A percentile compares a stretch with the other conserved stretches of the same genome.
Evolutionary conservation across 805 yeast genomes (phyloP).

Genomic region (Nakazawaea peltata): DNA sequence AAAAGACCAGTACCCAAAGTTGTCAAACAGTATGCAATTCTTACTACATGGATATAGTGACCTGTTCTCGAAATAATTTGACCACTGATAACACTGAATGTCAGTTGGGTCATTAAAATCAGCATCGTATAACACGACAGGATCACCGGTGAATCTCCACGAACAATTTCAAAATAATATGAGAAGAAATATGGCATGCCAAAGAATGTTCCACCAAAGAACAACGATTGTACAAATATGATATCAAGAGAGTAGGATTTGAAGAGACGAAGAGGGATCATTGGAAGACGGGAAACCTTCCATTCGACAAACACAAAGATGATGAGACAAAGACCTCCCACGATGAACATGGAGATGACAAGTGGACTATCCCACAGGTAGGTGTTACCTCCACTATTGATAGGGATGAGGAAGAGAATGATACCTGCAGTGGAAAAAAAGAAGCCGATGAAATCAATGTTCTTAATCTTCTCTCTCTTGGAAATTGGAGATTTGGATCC

Average conservation of each 20-base stretch:
- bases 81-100: constrained; percentile 36
- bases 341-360: constrained; percentile 28
- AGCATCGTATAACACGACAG: constrained; percentile 36
- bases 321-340: constrained; percentile 34
- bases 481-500: constrained; percentile 28
- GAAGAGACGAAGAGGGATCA: constrained; percentile 44
- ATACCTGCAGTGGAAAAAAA: constrained; percentile 35
- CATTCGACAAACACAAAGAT: constrained; percentile 42
- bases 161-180: constrained; percentile 37
- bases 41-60: constrained; percentile 32
- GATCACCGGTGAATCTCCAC: constrained; percentile 28
- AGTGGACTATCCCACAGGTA: constrained; percentile 41
- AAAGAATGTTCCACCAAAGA: constrained; percentile 41
- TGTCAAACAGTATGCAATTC: constrained; percentile 35
- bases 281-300: constrained; percentile 40
- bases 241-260: constrained; percentile 25
- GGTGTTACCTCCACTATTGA: constrained; percentile 51
- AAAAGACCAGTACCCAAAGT: constrained; percentile 31
- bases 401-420: constrained; percentile 42
- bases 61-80: constrained; percentile 33
- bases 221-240: constrained; percentile 29
- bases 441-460: constrained; percentile 45
- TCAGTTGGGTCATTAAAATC: constrained; percentile 33
- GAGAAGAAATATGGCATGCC: constrained; percentile 42
- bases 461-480: constrained; percentile 28